Evolutionary conservation across 2,329 filamentous ascomycete species (phyloP).

Genomic region (Parafenestella ontariensis): DNA sequence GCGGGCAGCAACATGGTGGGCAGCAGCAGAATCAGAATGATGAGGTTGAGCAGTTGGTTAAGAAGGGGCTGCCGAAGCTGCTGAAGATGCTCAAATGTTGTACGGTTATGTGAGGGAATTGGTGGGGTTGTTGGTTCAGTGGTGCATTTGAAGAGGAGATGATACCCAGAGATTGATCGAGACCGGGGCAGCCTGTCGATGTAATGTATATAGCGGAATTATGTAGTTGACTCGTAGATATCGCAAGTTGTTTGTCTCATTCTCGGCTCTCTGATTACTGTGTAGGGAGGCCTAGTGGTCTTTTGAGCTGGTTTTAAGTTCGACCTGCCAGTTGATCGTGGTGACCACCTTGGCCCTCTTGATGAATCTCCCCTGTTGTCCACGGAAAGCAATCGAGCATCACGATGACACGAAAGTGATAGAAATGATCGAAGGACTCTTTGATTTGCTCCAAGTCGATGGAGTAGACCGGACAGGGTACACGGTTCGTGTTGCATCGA

Average conservation of each 20-base stretch:
- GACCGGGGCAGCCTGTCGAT: not conserved
- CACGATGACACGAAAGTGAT: too few species aligned
- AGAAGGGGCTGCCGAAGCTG: constrained; percentile 66
- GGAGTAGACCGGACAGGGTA: too few species aligned
- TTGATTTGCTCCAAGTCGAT: too few species aligned
- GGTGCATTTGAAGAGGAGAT: constrained; percentile 1
- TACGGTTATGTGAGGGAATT: constrained; percentile 68
- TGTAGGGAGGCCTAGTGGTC: too few species aligned
- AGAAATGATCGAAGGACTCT: too few species aligned
- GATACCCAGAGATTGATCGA: constrained; percentile 11
- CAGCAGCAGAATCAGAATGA: constrained; percentile 51
- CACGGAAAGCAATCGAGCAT: too few species aligned
- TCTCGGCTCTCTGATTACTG: too few species aligned
- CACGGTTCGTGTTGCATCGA: too few species aligned
- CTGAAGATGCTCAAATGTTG: constrained; percentile 73
- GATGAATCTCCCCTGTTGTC: too few species aligned
- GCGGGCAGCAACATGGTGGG: constrained; percentile 43
- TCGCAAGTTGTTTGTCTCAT: not conserved
- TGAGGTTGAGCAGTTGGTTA: constrained; percentile 66
- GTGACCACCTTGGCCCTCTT: too few species aligned
- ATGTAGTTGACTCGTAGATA: not conserved
- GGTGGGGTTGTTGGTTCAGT: not conserved
- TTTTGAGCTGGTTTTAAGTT: too few species aligned
- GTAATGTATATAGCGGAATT: not conserved
- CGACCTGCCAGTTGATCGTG: too few species aligned